Conservation (phyloP, 2,329 filamentous ascomycete genomes). For the Nigrospora oryzae region DNA sequence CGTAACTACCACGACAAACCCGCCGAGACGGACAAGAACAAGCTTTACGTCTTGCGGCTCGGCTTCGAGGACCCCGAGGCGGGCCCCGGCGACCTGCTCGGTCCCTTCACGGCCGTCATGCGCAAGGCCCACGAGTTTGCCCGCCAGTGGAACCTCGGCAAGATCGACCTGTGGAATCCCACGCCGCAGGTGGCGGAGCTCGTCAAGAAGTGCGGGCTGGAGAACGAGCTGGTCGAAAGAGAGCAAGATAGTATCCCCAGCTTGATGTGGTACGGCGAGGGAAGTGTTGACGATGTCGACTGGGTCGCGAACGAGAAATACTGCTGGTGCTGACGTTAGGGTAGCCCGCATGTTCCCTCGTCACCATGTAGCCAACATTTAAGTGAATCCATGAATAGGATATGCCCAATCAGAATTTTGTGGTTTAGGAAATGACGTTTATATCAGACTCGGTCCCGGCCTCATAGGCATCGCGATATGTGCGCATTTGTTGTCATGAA, state of each 20-base stretch:
- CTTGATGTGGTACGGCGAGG: slow-evolving; percentile 61
- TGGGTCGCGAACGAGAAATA: slow-evolving; percentile 75
- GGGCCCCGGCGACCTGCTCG: slow-evolving; percentile 32
- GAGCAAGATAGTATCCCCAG: slow-evolving; percentile 62
- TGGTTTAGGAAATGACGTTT: too few relatives aligned
- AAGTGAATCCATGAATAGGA: too few relatives aligned
- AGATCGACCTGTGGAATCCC: slow-evolving; percentile 81
- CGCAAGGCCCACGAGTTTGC: slow-evolving; percentile 63
- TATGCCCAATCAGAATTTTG: too few relatives aligned
- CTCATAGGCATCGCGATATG: too few relatives aligned
- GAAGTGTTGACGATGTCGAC: slow-evolving; percentile 43
- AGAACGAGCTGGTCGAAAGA: slow-evolving; percentile 42
- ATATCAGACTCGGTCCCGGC: too few relatives aligned
- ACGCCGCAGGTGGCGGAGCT: slow-evolving; percentile 40
- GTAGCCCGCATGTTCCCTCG: too few relatives aligned
- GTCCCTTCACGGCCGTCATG: slow-evolving; percentile 55
- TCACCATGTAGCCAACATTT: too few relatives aligned
- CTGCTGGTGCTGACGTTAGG: slow-evolving; percentile 55
- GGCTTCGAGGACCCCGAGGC: slow-evolving; percentile 44
- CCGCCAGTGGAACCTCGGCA: slow-evolving; percentile 57
- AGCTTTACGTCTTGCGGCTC: slow-evolving; percentile 60
- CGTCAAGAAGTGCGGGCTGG: slow-evolving; percentile 37
- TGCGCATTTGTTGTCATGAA: too few relatives aligned
- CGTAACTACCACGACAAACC: slow-evolving; percentile 54
- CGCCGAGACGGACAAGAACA: slow-evolving; percentile 50